phyloP scores from a whole-genome alignment of 306 rosid genomes.

The Cyclanthera cordifolia region DNA sequence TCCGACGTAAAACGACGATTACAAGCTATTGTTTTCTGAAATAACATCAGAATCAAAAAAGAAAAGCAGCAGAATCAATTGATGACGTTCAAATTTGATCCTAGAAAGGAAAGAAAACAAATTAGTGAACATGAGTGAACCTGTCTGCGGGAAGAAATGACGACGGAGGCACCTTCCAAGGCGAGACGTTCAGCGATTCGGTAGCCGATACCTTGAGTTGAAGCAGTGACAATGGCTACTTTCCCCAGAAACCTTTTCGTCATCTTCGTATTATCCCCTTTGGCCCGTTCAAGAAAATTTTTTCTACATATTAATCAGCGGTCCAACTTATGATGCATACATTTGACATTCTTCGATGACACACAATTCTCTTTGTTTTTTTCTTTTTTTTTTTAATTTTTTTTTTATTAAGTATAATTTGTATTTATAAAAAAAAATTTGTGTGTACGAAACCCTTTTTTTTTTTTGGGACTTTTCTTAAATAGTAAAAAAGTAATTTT shows the following conservation, averaged over 20 bases:
- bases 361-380: no score
- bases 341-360: no score
- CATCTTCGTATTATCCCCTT: conserved; percentile 35
- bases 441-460: no score
- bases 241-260: conserved; percentile 56
- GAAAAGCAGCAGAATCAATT: not conserved
- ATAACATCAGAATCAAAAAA: not conserved
- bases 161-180: conserved; percentile 79
- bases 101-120: not conserved
- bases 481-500: no score
- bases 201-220: conserved; percentile 92
- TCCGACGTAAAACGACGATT: not conserved
- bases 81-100: not conserved
- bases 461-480: no score
- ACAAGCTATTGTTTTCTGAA: not conserved
- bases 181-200: conserved; percentile 77
- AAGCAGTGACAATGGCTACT: conserved; percentile 81
- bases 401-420: no score
- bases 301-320: no score
- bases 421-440: no score
- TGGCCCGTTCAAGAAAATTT: not conserved
- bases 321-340: no score
- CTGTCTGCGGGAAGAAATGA: conserved; percentile 86
- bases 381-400: no score
- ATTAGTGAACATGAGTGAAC: conserved; percentile 14